Evolutionary conservation across 1,284 basidiomycete genomes (phyloP).

Genomic region (Trametes pubescens): DNA sequence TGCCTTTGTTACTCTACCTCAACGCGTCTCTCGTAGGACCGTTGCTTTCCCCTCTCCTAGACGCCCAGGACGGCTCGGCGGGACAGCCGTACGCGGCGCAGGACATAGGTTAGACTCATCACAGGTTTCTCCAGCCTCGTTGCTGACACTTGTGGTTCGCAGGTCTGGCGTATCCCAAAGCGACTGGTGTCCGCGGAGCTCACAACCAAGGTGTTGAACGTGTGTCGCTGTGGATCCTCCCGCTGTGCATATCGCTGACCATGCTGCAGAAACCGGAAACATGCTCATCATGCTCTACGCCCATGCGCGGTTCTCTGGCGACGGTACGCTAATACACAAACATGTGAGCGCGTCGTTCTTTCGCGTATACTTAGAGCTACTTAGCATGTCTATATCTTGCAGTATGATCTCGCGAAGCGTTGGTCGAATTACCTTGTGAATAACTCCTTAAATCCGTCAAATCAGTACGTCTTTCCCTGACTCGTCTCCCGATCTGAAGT

Average conservation of each 20-base stretch:
- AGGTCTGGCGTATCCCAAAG: constrained; percentile 12
- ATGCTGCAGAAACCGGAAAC: constrained; percentile 62
- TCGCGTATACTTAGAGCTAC: neutral
- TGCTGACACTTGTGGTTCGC: neutral
- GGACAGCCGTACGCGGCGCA: constrained; percentile 46
- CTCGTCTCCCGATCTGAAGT: no score
- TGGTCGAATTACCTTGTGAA: constrained; percentile 74
- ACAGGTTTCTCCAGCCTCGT: neutral
- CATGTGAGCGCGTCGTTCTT: constrained; percentile 49
- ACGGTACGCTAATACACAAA: constrained; percentile 56
- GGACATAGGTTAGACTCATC: constrained; percentile 48
- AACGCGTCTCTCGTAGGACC: constrained; percentile 51
- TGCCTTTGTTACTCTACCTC: constrained; percentile 56
- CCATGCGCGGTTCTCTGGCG: constrained; percentile 66
- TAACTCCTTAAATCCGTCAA: constrained; percentile 61
- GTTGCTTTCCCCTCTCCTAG: constrained; percentile 55
- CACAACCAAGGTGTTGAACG: constrained; percentile 22
- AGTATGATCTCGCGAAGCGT: constrained; percentile 65
- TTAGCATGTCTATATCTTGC: neutral
- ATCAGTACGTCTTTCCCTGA: constrained; percentile 50
- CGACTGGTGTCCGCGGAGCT: constrained; percentile 10
- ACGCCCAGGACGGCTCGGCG: constrained; percentile 46
- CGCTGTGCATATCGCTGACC: neutral
- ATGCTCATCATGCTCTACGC: constrained; percentile 75
- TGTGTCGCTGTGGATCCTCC: neutral